Base-by-base conservation (phyloP, 1,284 basidiomycete genomes). In the Austroboletus niveus region DNA sequence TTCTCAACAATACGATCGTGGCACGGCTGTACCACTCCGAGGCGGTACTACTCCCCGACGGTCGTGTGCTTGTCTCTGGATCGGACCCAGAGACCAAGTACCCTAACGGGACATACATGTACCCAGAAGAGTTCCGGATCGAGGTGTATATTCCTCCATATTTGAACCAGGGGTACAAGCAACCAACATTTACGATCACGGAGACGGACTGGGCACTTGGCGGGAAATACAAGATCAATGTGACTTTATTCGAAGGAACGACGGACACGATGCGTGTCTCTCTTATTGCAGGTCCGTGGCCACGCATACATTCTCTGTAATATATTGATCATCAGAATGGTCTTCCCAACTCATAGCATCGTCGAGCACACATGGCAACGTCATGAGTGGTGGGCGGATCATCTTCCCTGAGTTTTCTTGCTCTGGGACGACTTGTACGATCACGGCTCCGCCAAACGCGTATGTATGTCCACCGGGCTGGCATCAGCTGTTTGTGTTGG, bases 21-120 rank as follows among this genome's bases (percentile, higher is more conserved):
- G 82, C 90, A 11, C 83, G 92, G 20, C 62, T 94, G 63, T 94
- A 94, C 61, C 92, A 94, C 63, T 88, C 85, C 0, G 87, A 89
- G 63, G 82, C 84, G 49, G 76, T 74, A 17, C 75, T 89, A 8
- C 75, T 88, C 32, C 80, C 81, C 5, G 85, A 88, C 57, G 87
- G 85, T 11, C 79, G 84, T 10, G 77, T 91, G 20, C 73, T 89
- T 47, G 73, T 92, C 40, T 86, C 86, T 4, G 90, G 90, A 0
- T 84, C 84, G 12, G 89, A 90, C 61, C 85, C 86, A 1, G 71
- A 84, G 64, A 81, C 78, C 8, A 56, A 75, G 58, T 68, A 74
- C 52, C 50, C 68, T 42, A 54, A 70, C 32, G 68, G 68, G 4
- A 63, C 70, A 8, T 55, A 59, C 17, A 64, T 66, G 9, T 84